Evolutionary conservation across 2,329 filamentous ascomycete species (phyloP), one percentile per base, ranked within the genome.

Genomic region (Aspergillus calidoustus): DNA sequence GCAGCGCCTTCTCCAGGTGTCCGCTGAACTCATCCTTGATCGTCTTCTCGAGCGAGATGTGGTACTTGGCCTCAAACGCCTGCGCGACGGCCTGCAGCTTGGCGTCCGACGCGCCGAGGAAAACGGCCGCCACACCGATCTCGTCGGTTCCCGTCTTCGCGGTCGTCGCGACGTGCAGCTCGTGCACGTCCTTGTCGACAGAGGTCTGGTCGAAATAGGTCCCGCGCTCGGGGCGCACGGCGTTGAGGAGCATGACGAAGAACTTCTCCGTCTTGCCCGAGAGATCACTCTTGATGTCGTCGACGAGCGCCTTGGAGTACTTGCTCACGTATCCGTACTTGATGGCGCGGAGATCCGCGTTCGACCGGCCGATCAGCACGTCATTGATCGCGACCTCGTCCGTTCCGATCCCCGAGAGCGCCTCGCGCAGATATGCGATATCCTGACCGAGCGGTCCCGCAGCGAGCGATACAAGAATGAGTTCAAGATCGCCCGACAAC

Each of bases 361-460:
- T 96, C 53, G 86, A 89, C 52, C 92, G 85, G 2, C 86, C 83
- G 8, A 96, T 84, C 8, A 96, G 82, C 9, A 95, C 84, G 67
- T 96, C 92, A 74, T 94, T 92, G 51, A 96, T 81, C 2, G 92
- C 83, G 28, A 80, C 77, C 72, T 96, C 92, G 68, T 93, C 93
- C 3, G 92, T 96, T 7, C 92, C 92, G 1, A 85, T 74, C 0
- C 92, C 91, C 3, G 43, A 41, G 34, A 66, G 28, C 23, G 63
- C 64, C 1, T 88, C 82, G 71, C 87, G 81, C 6, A 93, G 77
- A 57, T 87, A 83, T 71, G 87, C 82, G 5, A 89, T 87, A 73
- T 96, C 92, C 63, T 90, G 84, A 41, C 86, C 81, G n/a, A 95
- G 80, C 0, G 92, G 92, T 0, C 92, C 92, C 3, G 89, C 85